Evolutionary conservation across 306 rosid genomes (phyloP).

Genomic region (Hylodesmum podocarpum): DNA sequence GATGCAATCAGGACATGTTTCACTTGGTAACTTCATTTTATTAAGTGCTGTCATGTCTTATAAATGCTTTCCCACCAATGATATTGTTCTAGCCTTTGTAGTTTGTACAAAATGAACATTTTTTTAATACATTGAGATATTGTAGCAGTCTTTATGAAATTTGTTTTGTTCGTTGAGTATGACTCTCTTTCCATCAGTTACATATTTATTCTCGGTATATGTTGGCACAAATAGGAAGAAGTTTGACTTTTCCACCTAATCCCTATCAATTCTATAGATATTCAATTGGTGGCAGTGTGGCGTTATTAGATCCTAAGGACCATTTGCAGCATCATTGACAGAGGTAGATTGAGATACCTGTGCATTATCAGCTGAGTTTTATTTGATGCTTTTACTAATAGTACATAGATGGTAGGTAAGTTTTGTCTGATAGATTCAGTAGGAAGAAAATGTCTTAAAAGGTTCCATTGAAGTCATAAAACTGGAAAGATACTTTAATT

Average conservation of each 20-base stretch:
- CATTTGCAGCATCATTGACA: too few species aligned
- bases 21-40: not conserved
- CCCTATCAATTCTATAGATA: too few species aligned
- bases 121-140: not conserved
- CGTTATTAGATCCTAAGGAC: too few species aligned
- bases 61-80: not conserved
- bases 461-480: too few species aligned
- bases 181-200: not conserved
- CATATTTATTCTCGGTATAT: not conserved
- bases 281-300: not conserved
- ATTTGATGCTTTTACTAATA: too few species aligned
- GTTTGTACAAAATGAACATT: not conserved
- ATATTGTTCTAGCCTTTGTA: not conserved
- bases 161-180: not conserved
- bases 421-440: too few species aligned
- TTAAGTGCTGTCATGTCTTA: not conserved
- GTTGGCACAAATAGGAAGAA: not conserved
- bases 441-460: too few species aligned
- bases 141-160: not conserved
- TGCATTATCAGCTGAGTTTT: too few species aligned
- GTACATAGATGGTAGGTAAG: too few species aligned
- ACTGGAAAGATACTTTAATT: too few species aligned
- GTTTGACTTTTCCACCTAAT: not conserved
- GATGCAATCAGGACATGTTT: not conserved
- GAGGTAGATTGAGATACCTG: too few species aligned